phyloP scores from a whole-genome alignment of 176 grass and related monocot species.

The Poa pratensis region DNA sequence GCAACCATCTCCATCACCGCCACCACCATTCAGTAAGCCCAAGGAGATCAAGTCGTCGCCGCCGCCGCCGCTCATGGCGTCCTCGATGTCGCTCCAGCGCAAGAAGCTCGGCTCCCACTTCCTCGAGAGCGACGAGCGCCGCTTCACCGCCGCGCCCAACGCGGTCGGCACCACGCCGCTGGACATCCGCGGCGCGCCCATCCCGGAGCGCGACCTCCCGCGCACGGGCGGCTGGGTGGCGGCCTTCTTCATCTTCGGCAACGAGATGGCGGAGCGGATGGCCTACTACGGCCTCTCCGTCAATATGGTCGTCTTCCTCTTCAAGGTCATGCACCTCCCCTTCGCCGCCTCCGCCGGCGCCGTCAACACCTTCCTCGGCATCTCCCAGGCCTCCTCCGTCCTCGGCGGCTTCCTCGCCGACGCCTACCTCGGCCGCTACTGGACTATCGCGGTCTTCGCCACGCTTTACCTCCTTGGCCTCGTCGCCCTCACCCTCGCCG shows the following conservation, averaged over 20 bases:
- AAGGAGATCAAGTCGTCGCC: conserved; percentile 75
- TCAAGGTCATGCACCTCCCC: conserved; percentile 86
- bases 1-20: background rate
- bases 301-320: conserved; percentile 96
- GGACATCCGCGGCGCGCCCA: conserved; percentile 66
- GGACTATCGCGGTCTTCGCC: conserved; percentile 88
- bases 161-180: conserved; percentile 61
- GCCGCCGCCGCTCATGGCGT: background rate
- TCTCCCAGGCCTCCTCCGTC: conserved; percentile 92
- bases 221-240: conserved; percentile 85
- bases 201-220: conserved; percentile 55
- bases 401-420: conserved; percentile 93
- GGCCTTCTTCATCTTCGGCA: conserved; percentile 92
- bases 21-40: background rate
- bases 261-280: conserved; percentile 96
- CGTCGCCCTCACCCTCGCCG: conserved; percentile 73
- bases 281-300: conserved; percentile 91
- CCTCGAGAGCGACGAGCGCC: conserved; percentile 67
- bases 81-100: conserved; percentile 13
- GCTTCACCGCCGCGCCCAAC: conserved; percentile 7
- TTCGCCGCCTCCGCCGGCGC: conserved; percentile 72
- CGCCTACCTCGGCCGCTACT: conserved; percentile 95
- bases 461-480: conserved; percentile 88
- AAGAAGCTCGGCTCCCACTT: conserved; percentile 79
- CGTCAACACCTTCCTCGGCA: conserved; percentile 91